Base-by-base conservation (phyloP, 164 flowering plant species). In the Berberis thunbergii region DNA sequence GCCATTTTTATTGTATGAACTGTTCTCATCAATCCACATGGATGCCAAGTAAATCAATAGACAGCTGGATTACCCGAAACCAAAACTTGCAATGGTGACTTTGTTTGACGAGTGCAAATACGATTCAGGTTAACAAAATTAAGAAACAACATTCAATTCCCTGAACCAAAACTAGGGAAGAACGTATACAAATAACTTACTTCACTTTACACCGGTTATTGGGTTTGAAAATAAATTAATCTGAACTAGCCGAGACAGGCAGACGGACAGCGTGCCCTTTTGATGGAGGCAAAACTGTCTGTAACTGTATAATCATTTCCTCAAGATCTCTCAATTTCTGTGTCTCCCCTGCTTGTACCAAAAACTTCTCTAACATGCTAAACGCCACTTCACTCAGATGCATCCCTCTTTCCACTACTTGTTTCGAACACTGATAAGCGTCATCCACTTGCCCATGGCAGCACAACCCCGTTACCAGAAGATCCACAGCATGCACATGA, bases 391-490 rank as follows among this genome's bases (percentile, higher is more conserved):
- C 79, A 67, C 75, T 77, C 57, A 81, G 69, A 56, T 70, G 79
- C 65, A 88, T 82, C 10, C 95, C 96, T 69, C 89, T 83, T 71
- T 75, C 86, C 72, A 85, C 59, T 73, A 80, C 78, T 66, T 86
- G 87, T 63, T 62, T 74, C 45, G 77, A 69, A 74, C 93, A 90
- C 10, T 73, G 75, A 69, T 83, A 81, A 42, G 96, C 93, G 72
- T 78, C 83, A 58, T 68, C 69, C 48, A 75, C 65, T 72, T 74
- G 72, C 48, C 87, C 88, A 4, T 67, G 72, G 26, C 85, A 77
- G 63, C 95, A 90, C 67, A 90, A 69, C 26, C 76, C 83, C 3
- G 83, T 85, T 5, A 85, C 85, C 74, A 91, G 54, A 58, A 86
- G 77, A 77, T 85, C 86, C 74, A 88, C 54, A 0, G 84, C 86